Evolutionary conservation across 129 eudicot species (phyloP), one percentile per base, ranked within the genome.

Genomic region (Tagetes patula): DNA sequence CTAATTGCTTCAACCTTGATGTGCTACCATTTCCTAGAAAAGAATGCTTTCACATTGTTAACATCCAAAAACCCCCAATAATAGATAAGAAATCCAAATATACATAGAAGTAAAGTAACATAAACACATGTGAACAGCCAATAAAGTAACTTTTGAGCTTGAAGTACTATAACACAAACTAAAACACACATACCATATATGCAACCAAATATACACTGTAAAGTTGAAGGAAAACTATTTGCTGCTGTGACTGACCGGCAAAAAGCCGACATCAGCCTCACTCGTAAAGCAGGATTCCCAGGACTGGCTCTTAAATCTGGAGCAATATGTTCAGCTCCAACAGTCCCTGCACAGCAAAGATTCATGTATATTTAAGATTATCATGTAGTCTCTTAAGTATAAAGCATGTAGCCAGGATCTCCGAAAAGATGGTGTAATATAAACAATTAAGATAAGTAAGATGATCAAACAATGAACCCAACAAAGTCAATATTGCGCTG

Each of bases 121-220:
- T 45, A 38, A 38, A 12, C 20, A 1, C 66, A 60, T 36, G 66
- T 60, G 34, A 60, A 60, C 4, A 60, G 34, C 27, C 66, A 31
- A 56, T 31, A 38, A 54, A 71, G 53, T 41, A 10, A 39, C 65
- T 6, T 73, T 73, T 59, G 77, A 72, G 33, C 13, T 73, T 73
- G 70, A 66, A 56, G 12, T 10, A 6, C 7, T 8, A 6, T 30
- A 63, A 37, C 27, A 20, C 40, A 48, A 38, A n/a, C n/a, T 43
- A 69, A 67, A 54, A 33, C 53, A 75, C 62, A 14, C 83, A 41
- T 78, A 93, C 98, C 98, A 70, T 87, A 93, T 80, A 93, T 86
- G 87, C 96, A 93, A 77, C 95, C 90, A 78, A 93, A 93, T 71
- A 93, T 93, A 86, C 98, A 93, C 75, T 93, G 98, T 69, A 93